Evolutionary conservation across 768 basidiomycete genomes (phyloP).

Genomic region (Lactarius hengduanensis): DNA sequence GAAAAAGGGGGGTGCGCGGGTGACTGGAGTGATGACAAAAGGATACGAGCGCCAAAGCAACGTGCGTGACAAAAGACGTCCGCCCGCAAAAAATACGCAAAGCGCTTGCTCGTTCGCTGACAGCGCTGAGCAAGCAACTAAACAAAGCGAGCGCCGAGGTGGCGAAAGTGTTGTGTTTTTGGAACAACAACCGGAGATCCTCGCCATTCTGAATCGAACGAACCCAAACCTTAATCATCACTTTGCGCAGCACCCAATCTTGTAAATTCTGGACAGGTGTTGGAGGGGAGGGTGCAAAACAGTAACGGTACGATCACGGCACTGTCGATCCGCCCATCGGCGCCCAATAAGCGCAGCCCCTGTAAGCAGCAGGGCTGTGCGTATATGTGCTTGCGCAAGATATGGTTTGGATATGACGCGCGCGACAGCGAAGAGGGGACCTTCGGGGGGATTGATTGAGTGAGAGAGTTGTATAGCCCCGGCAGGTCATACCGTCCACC

Average conservation of each 20-base stretch:
- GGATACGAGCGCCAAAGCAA: neutral
- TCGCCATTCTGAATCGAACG: neutral
- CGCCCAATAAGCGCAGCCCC: slow-evolving; percentile 26
- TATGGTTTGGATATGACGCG: too few species aligned
- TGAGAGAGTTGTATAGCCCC: neutral
- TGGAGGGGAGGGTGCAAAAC: neutral
- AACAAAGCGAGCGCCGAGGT: neutral
- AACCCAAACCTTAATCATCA: slow-evolving; percentile 17
- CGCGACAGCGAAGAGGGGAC: neutral
- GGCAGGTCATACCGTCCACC: neutral
- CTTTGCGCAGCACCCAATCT: neutral
- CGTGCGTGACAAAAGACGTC: slow-evolving; percentile 4
- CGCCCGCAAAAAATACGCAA: neutral
- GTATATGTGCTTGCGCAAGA: neutral
- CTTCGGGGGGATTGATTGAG: neutral
- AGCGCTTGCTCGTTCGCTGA: neutral
- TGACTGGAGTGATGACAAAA: neutral
- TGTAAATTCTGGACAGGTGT: neutral
- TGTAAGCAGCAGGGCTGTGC: slow-evolving; percentile 16
- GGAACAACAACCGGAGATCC: slow-evolving; percentile 8
- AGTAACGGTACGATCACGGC: slow-evolving; percentile 20
- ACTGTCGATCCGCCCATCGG: slow-evolving; percentile 28
- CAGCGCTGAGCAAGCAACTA: neutral
- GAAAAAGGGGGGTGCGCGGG: neutral
- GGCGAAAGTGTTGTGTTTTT: neutral